These are phyloP conservation scores for Pseudopyrenochaeta lycopersici DNA, from an alignment of 2,329 filamentous ascomycete species.

Conservation along the genomic window DNA sequence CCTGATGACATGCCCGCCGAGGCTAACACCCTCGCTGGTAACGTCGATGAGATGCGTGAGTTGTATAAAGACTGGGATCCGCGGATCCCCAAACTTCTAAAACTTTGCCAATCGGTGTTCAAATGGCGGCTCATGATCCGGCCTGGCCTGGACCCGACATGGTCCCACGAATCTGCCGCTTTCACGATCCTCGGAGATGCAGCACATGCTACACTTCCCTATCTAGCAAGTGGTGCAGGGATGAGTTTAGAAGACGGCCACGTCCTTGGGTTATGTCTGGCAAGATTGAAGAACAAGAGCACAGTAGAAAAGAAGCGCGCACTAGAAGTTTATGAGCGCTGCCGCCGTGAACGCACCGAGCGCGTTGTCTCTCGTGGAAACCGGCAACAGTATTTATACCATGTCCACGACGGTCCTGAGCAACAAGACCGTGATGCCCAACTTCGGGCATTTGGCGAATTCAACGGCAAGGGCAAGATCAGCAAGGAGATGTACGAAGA, in stretches of 20 bases:
- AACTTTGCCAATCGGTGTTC: conserved; percentile 65
- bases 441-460: conserved; percentile 35
- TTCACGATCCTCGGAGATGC: conserved; percentile 71
- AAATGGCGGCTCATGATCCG: conserved; percentile 71
- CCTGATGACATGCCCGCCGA: conserved; percentile 60
- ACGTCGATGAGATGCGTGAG: conserved; percentile 63
- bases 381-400: conserved; percentile 69
- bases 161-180: conserved; percentile 64
- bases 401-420: conserved; percentile 66
- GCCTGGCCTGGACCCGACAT: conserved; percentile 61
- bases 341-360: conserved; percentile 66
- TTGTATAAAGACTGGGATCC: conserved; percentile 68
- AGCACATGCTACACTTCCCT: conserved; percentile 71
- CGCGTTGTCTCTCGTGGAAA: conserved; percentile 68
- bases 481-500: conserved; percentile 24
- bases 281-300: conserved; percentile 53
- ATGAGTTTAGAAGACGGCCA: conserved; percentile 70
- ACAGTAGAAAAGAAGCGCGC: conserved; percentile 49
- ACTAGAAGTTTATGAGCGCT: conserved; percentile 63
- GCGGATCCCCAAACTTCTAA: conserved; percentile 62
- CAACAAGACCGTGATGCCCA: conserved; percentile 62
- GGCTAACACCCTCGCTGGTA: conserved; percentile 57
- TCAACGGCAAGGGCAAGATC: conserved; percentile 38
- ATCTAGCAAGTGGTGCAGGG: conserved; percentile 66
- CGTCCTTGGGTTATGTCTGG: conserved; percentile 65